Percentiles rank a stretch among this genome's conserved stretches.
phyloP scores from a whole-genome alignment of 2,329 filamentous ascomycete genomes.

The Myotisia sp. region DNA sequence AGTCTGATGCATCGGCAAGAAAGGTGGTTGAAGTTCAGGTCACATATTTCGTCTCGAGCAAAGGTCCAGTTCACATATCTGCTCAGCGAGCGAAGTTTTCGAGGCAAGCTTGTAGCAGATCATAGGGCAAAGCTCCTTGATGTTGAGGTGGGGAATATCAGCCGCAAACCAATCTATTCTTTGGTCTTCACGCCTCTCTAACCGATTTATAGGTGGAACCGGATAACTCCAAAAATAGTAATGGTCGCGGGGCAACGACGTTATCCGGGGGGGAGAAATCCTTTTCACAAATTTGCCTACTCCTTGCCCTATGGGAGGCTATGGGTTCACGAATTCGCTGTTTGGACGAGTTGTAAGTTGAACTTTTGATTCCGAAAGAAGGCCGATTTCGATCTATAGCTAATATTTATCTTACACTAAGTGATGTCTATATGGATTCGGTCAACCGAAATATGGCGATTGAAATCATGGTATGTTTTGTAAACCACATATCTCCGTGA shows the following conservation, averaged over 20 bases:
- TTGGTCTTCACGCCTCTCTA: not conserved
- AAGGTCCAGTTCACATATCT: slow-evolving; percentile 78
- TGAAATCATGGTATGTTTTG: slow-evolving; percentile 66
- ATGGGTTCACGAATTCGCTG: slow-evolving; percentile 94
- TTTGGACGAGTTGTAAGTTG: slow-evolving; percentile 69
- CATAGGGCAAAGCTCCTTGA: slow-evolving; percentile 62
- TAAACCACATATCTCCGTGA: not conserved
- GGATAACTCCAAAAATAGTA: slow-evolving; percentile 52
- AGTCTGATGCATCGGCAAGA: slow-evolving; percentile 55
- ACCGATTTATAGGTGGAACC: slow-evolving; percentile 41
- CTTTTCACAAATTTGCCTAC: slow-evolving; percentile 87
- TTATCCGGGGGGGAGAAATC: slow-evolving; percentile 95
- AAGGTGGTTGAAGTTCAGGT: slow-evolving; percentile 70
- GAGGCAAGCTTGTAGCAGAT: slow-evolving; percentile 65
- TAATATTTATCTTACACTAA: slow-evolving; percentile 17
- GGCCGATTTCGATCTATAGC: too few relatives aligned
- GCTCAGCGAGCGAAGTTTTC: slow-evolving; percentile 76
- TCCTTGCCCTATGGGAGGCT: slow-evolving; percentile 90
- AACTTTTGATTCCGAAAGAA: not conserved
- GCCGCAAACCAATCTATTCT: too few relatives aligned
- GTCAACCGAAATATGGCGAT: slow-evolving; percentile 90
- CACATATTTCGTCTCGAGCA: slow-evolving; percentile 71
- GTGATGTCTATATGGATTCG: slow-evolving; percentile 96
- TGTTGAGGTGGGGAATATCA: slow-evolving; percentile 44
- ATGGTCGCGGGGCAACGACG: slow-evolving; percentile 74